Percentiles rank a stretch among this genome's conserved stretches.
These are phyloP conservation scores for Mitragyna speciosa DNA, from an alignment of 257 asterid species.

Conservation along the genomic window DNA sequence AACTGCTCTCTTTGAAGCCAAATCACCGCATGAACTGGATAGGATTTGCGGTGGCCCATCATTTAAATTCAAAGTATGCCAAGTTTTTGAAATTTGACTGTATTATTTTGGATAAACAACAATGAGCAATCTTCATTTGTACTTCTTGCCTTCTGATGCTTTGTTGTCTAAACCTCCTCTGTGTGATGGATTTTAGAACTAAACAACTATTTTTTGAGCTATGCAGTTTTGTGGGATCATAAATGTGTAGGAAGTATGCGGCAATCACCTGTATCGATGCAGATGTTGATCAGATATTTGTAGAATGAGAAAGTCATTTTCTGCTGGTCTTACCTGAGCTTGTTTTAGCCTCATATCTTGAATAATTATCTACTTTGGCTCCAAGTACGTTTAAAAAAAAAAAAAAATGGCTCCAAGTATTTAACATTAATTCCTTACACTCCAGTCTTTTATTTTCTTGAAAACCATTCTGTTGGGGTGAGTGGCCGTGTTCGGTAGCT, in stretches of 20 bases:
- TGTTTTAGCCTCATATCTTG: neutral
- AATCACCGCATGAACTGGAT: constrained; percentile 99
- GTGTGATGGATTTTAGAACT: neutral
- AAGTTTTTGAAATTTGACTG: constrained; percentile 10
- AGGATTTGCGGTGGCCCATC: constrained; percentile 97
- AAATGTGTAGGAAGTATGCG: neutral
- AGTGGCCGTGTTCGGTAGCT: neutral
- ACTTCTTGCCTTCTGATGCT: constrained; percentile 3
- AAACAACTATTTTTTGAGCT: neutral
- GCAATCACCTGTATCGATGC: neutral
- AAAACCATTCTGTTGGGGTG: neutral
- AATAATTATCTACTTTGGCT: neutral
- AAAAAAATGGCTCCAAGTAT: neutral
- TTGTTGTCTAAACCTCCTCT: neutral
- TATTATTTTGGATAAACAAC: neutral
- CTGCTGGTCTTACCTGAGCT: neutral
- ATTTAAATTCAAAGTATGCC: constrained; percentile 77
- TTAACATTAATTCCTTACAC: neutral
- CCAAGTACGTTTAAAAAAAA: too few relatives aligned
- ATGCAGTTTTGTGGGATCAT: neutral
- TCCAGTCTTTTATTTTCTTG: neutral
- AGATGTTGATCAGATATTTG: neutral
- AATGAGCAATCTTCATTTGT: neutral
- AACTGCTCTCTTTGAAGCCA: constrained; percentile 86
- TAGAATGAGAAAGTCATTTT: neutral